phyloP scores from a whole-genome alignment of 805 yeast genomes.

The Saccharomycopsis microspora region DNA sequence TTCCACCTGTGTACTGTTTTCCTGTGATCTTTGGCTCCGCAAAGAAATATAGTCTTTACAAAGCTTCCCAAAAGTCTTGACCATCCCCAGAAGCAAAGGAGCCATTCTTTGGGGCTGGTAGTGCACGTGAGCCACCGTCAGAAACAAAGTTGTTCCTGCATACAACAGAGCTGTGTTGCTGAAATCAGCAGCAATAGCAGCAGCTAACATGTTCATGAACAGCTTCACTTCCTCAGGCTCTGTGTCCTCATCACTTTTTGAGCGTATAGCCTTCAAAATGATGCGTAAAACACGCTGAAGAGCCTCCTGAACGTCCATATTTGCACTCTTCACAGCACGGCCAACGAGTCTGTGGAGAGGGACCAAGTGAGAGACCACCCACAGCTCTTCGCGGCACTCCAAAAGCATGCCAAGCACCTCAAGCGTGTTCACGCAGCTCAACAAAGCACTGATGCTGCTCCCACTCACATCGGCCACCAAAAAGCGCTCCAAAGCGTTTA shows the following conservation, averaged over 20 bases:
- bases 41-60: conserved; percentile 77
- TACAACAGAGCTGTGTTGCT: conserved; percentile 53
- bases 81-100: conserved; percentile 58
- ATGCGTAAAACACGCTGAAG: conserved; percentile 64
- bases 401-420: conserved; percentile 80
- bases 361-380: conserved; percentile 67
- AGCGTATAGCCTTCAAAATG: conserved; percentile 54
- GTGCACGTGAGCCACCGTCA: conserved; percentile 59
- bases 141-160: conserved; percentile 75
- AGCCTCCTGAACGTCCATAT: conserved; percentile 79
- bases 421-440: conserved; percentile 80
- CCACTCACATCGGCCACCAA: conserved; percentile 66
- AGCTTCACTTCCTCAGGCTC: conserved; percentile 50
- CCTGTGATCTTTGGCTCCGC: conserved; percentile 37
- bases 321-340: conserved; percentile 70
- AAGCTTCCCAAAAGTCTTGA: conserved; percentile 81
- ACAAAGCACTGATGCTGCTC: conserved; percentile 43
- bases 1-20: conserved; percentile 33
- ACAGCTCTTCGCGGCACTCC: conserved; percentile 61
- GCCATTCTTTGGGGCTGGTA: conserved; percentile 67
- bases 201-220: conserved; percentile 49
- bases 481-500: conserved; percentile 81
- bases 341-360: conserved; percentile 67
- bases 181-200: conserved; percentile 72
- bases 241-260: conserved; percentile 33